phyloP scores from a whole-genome alignment of 495 filamentous ascomycete genomes.

The Lophium mytilinum region DNA sequence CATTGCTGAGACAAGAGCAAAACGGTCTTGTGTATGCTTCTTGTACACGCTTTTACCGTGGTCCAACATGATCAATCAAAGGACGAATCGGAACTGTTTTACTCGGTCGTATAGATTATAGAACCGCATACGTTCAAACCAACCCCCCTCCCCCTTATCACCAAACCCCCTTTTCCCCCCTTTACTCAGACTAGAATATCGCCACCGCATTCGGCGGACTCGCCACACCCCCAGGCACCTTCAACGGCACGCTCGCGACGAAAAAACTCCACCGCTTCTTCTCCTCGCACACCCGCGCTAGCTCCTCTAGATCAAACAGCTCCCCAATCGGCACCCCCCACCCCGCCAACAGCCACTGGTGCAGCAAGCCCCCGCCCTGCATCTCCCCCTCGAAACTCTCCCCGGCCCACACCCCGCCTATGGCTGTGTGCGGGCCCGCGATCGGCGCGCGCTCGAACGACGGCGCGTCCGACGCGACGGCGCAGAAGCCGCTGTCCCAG shows the following conservation, averaged over 20 bases:
- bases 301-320: conserved; percentile 20
- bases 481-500: conserved; percentile 17
- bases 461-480: conserved; percentile 20
- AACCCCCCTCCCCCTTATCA: too few species aligned
- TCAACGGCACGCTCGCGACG: conserved; percentile 14
- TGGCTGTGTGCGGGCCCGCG: conserved; percentile 11
- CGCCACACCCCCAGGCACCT: conserved; percentile 19
- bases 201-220: conserved; percentile 21
- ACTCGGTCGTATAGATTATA: too few species aligned
- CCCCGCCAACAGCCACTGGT: conserved; percentile 17
- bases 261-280: conserved; percentile 19
- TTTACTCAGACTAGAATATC: conserved; percentile 22
- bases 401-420: conserved; percentile 17
- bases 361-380: conserved; percentile 9
- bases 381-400: conserved; percentile 20
- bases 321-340: conserved; percentile 25
- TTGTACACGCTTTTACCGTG: too few species aligned
- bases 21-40: too few species aligned
- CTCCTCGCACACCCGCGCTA: conserved; percentile 12
- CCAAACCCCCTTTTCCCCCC: neutral
- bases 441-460: conserved; percentile 17
- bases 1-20: too few species aligned
- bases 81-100: too few species aligned
- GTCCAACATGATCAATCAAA: too few species aligned
- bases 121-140: too few species aligned